These are phyloP conservation scores for Podaxis sp. DNA, from an alignment of 768 basidiomycete genomes.

Conservation along the genomic window DNA sequence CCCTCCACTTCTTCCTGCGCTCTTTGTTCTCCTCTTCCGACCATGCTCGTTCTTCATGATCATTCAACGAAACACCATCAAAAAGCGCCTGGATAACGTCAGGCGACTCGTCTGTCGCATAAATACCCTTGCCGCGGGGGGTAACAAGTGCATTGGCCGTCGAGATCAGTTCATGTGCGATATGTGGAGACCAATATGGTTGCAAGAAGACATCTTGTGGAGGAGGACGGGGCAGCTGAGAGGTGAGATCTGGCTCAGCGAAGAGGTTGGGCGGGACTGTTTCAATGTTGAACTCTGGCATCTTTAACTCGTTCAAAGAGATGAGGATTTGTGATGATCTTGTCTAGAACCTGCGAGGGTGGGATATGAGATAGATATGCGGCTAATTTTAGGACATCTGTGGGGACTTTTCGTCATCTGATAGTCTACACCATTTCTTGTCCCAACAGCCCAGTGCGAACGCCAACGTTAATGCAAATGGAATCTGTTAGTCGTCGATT, in stretches of 20 bases:
- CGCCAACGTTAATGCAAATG: background rate
- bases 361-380: background rate
- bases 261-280: conserved; percentile 29
- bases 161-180: conserved; percentile 42
- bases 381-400: conserved; percentile 1
- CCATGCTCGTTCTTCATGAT: conserved; percentile 24
- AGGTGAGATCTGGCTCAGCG: conserved; percentile 26
- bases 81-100: conserved; percentile 40
- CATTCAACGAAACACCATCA: conserved; percentile 32
- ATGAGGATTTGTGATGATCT: background rate
- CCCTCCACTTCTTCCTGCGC: conserved; percentile 43
- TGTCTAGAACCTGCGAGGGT: background rate
- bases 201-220: conserved; percentile 31
- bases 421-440: background rate
- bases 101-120: conserved; percentile 55
- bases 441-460: background rate
- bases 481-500: too few species aligned
- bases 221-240: conserved; percentile 19
- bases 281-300: conserved; percentile 22
- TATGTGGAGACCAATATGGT: conserved; percentile 38
- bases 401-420: conserved; percentile 1
- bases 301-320: background rate
- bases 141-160: conserved; percentile 45
- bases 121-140: conserved; percentile 50
- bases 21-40: conserved; percentile 38